These are phyloP conservation scores for Prunus mume DNA, from an alignment of 306 rosid genomes.

Conservation along the genomic window DNA sequence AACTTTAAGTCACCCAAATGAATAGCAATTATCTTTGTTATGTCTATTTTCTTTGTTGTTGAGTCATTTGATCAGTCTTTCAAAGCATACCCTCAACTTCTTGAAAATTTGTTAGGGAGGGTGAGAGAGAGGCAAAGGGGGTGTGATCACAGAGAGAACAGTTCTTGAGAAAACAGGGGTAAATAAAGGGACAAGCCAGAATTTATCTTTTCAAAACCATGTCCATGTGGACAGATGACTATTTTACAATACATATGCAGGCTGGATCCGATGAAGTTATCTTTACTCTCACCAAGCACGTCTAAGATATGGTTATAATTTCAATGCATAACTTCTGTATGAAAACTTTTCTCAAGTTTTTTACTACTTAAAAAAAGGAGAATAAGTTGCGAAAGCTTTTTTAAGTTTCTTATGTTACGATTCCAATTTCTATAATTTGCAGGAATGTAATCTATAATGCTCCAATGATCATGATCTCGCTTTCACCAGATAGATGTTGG, in stretches of 20 bases:
- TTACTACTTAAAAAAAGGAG: not conserved
- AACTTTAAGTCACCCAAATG: too few relatives aligned
- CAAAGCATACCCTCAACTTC: too few relatives aligned
- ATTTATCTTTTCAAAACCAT: too few relatives aligned
- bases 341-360: not conserved
- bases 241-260: not conserved
- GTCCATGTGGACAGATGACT: not conserved
- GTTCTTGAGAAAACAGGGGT: not conserved
- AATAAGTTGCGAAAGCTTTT: not conserved
- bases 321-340: not conserved
- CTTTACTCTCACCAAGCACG: not conserved
- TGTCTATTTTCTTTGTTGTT: too few relatives aligned
- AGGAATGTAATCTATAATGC: not conserved
- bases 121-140: not conserved
- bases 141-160: too few relatives aligned
- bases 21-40: too few relatives aligned
- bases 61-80: too few relatives aligned
- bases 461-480: not conserved
- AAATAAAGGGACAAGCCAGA: too few relatives aligned
- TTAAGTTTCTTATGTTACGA: not conserved
- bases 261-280: not conserved
- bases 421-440: not conserved
- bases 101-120: too few relatives aligned
- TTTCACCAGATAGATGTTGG: not conserved
- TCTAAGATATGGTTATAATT: not conserved